phyloP scores from a whole-genome alignment of 2,329 filamentous ascomycete species.

The Lojkania enalia region DNA sequence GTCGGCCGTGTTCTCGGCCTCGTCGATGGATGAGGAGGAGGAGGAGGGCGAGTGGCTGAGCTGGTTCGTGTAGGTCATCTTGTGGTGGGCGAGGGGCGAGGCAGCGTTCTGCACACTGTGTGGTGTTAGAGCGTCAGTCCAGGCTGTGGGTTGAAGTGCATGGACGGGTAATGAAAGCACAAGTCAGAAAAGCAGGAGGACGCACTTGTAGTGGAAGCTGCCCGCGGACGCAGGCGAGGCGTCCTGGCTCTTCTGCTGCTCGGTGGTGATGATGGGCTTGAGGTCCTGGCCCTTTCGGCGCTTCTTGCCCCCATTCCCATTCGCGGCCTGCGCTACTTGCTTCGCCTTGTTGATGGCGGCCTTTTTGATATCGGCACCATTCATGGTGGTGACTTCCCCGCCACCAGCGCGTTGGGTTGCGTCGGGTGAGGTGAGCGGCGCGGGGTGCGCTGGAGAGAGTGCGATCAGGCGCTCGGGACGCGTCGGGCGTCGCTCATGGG shows the following conservation, averaged over 20 bases:
- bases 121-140: constrained; percentile 26
- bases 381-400: constrained; percentile 57
- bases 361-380: constrained; percentile 66
- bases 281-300: constrained; percentile 71
- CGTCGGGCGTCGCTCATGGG: constrained; percentile 35
- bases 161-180: no score
- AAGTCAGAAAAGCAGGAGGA: constrained; percentile 14
- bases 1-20: constrained; percentile 87
- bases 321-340: constrained; percentile 62
- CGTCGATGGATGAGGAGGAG: constrained; percentile 77
- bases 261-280: constrained; percentile 76
- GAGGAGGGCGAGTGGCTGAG: constrained; percentile 76
- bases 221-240: constrained; percentile 46
- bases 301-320: constrained; percentile 67
- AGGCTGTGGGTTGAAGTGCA: constrained; percentile 15
- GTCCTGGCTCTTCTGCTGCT: constrained; percentile 54
- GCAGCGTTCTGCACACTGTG: constrained; percentile 54
- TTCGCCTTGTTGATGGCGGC: constrained; percentile 68
- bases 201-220: constrained; percentile 48
- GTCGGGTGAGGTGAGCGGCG: constrained; percentile 18
- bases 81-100: constrained; percentile 49
- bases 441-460: constrained; percentile 14
- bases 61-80: constrained; percentile 55
- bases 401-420: constrained; percentile 23
- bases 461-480: constrained; percentile 33